Conservation (phyloP, 495 filamentous ascomycete genomes). For the Trypethelium eluteriae region DNA sequence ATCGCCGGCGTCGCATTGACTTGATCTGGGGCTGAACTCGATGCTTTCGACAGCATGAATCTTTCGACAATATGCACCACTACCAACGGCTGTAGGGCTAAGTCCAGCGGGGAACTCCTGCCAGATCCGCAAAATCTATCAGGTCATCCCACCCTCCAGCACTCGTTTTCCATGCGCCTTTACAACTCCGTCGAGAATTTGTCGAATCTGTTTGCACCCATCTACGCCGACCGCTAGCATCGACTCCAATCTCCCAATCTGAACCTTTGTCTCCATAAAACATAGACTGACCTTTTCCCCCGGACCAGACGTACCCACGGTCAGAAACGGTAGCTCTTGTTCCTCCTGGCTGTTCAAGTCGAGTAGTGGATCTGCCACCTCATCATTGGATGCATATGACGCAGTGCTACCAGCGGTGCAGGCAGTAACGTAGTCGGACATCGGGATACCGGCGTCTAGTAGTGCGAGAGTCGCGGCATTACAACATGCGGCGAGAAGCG, state of each 20-base stretch:
- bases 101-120: no score
- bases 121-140: background rate
- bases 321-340: conserved; percentile 80
- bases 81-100: background rate
- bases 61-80: background rate
- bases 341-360: conserved; percentile 84
- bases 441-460: conserved; percentile 89
- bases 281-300: conserved; percentile 69
- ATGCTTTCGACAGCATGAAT: background rate
- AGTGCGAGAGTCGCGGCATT: conserved; percentile 91
- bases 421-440: conserved; percentile 81
- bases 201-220: conserved; percentile 77
- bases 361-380: conserved; percentile 72
- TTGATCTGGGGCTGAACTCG: background rate
- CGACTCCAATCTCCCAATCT: conserved; percentile 69
- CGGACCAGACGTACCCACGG: conserved; percentile 59
- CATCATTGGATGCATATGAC: conserved; percentile 53
- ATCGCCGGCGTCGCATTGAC: conserved; percentile 30
- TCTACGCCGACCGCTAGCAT: conserved; percentile 90
- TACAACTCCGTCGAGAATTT: conserved; percentile 65
- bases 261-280: conserved; percentile 76
- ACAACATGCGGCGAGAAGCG: conserved; percentile 76
- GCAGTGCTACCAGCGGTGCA: conserved; percentile 77
- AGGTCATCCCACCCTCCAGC: conserved; percentile 41
- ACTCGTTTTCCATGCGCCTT: conserved; percentile 56